These are phyloP conservation scores for Medicago arabica DNA, from an alignment of 306 rosid species.

Conservation along the genomic window DNA sequence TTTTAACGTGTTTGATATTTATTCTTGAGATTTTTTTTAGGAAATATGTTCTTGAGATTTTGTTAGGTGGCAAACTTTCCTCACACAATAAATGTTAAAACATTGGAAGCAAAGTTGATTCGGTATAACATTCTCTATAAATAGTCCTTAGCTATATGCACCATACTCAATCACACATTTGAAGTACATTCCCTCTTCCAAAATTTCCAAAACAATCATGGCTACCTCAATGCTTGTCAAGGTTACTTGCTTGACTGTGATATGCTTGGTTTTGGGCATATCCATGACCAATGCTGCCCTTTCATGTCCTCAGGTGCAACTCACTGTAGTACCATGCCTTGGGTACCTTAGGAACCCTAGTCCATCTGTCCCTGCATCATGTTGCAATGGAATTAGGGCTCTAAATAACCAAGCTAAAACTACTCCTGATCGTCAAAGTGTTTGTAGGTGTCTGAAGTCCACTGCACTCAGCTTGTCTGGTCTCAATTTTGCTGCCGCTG, in stretches of 20 bases:
- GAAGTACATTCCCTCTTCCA: background rate
- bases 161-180: background rate
- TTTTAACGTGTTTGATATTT: no score
- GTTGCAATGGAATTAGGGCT: conserved; percentile 20
- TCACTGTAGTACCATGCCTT: no score
- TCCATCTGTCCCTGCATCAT: conserved; percentile 6
- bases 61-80: no score
- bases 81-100: no score
- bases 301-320: conserved; percentile 4
- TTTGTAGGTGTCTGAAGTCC: conserved; percentile 31
- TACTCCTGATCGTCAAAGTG: conserved; percentile 30
- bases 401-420: background rate
- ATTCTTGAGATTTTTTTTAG: no score
- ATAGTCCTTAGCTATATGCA: no score
- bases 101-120: no score
- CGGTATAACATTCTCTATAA: no score
- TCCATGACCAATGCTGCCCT: conserved; percentile 11
- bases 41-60: no score
- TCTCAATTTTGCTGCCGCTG: background rate
- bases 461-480: background rate
- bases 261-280: conserved; percentile 12
- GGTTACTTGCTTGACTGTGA: conserved; percentile 3
- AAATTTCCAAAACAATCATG: conserved; percentile 17
- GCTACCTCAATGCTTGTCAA: background rate
- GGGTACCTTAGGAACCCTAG: background rate